Conservation (phyloP, 2,329 filamentous ascomycete genomes). For the Fusarium euwallaceae region DNA sequence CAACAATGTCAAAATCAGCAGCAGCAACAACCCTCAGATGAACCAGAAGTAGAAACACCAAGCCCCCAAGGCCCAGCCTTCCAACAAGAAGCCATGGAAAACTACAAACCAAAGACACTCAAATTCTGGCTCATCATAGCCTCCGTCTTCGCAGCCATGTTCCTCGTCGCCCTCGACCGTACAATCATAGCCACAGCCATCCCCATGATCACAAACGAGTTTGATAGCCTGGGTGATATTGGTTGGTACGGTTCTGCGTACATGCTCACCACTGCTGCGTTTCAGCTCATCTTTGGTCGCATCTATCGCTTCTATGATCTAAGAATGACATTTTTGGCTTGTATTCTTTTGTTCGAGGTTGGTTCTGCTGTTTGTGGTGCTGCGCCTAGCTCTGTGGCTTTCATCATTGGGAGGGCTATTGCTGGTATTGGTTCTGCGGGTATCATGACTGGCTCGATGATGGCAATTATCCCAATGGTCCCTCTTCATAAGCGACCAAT, state of each 20-base stretch:
- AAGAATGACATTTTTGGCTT: constrained; percentile 61
- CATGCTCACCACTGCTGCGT: constrained; percentile 70
- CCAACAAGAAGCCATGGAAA: constrained; percentile 52
- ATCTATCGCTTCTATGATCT: constrained; percentile 68
- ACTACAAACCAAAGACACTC: constrained; percentile 65
- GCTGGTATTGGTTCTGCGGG: constrained; percentile 69
- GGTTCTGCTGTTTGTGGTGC: constrained; percentile 68
- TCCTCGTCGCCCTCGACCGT: constrained; percentile 69
- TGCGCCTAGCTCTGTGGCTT: constrained; percentile 65
- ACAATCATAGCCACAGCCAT: constrained; percentile 70
- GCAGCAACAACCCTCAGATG: constrained; percentile 12
- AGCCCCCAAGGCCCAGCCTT: constrained; percentile 28
- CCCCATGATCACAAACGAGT: constrained; percentile 68
- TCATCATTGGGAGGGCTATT: constrained; percentile 70
- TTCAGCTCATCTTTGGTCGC: constrained; percentile 65
- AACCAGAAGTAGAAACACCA: constrained; percentile 36
- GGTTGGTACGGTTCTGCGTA: constrained; percentile 75
- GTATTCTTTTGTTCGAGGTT: constrained; percentile 65
- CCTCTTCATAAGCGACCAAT: constrained; percentile 71
- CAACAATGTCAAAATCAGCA: neutral
- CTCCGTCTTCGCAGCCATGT: constrained; percentile 67
- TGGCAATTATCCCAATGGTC: constrained; percentile 69
- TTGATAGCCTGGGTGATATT: constrained; percentile 70
- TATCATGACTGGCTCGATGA: constrained; percentile 69
- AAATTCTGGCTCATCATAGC: constrained; percentile 69